Conservation (phyloP, 495 filamentous ascomycete species). For the Evernia prunastri region DNA sequence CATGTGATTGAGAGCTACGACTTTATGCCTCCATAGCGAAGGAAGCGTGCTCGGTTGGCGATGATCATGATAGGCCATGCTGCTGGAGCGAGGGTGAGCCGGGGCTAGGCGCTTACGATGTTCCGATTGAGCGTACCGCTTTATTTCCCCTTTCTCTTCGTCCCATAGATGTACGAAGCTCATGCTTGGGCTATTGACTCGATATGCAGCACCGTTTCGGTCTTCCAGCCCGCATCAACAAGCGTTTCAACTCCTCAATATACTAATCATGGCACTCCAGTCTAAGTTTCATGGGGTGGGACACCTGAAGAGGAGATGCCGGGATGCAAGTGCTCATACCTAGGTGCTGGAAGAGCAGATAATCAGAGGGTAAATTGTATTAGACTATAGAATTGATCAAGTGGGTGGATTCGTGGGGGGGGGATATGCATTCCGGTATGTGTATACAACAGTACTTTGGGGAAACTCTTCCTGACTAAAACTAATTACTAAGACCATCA, state of each 20-base stretch:
- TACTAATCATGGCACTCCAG: too few relatives aligned
- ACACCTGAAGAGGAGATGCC: too few relatives aligned
- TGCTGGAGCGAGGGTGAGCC: background rate
- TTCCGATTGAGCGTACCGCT: background rate
- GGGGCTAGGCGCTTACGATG: background rate
- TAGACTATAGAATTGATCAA: too few relatives aligned
- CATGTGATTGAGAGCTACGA: background rate
- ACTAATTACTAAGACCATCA: too few relatives aligned
- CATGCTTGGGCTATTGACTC: background rate
- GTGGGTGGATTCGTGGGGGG: too few relatives aligned
- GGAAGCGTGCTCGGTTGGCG: background rate
- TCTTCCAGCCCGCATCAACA: background rate
- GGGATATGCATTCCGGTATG: too few relatives aligned
- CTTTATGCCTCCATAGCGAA: constrained; percentile 4
- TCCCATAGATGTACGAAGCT: background rate
- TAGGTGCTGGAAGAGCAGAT: too few relatives aligned
- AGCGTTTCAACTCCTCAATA: background rate
- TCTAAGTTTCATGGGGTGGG: too few relatives aligned
- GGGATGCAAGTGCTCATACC: too few relatives aligned
- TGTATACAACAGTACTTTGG: too few relatives aligned
- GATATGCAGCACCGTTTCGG: background rate
- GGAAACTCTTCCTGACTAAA: too few relatives aligned
- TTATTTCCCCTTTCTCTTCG: background rate
- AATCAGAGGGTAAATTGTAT: too few relatives aligned
- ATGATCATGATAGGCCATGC: background rate